A percentile compares a stretch with the other conserved stretches of the same genome.
Evolutionary conservation across 2,329 filamentous ascomycete genomes (phyloP).

Genomic region (Aspergillus ochraceus): DNA sequence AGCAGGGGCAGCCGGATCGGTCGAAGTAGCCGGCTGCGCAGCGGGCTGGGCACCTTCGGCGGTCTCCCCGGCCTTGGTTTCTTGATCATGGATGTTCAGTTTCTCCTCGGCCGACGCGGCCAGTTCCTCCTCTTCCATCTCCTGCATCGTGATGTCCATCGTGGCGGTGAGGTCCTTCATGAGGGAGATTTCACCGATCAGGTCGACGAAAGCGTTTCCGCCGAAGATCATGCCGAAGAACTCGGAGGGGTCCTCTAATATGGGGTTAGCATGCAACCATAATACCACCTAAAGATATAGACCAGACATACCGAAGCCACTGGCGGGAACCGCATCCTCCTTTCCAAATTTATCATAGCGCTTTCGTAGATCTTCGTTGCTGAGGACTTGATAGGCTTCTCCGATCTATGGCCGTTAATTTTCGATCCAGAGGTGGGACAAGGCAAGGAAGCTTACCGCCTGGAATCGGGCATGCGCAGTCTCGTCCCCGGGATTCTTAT

Average conservation of each 20-base stretch:
- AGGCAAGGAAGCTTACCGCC: conserved; percentile 54
- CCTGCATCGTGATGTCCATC: conserved; percentile 94
- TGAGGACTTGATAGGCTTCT: conserved; percentile 76
- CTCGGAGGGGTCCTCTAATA: conserved; percentile 78
- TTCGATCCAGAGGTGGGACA: neutral
- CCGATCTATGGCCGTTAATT: conserved; percentile 52
- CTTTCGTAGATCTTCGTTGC: conserved; percentile 79
- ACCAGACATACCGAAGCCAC: conserved; percentile 70
- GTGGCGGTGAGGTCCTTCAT: conserved; percentile 98
- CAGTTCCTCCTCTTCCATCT: conserved; percentile 68
- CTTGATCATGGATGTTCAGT: conserved; percentile 46
- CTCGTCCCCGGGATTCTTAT: conserved; percentile 97
- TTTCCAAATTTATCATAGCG: conserved; percentile 98
- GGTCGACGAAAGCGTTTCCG: conserved; percentile 90
- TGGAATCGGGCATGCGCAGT: conserved; percentile 94
- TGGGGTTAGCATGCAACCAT: neutral
- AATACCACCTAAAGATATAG: no score
- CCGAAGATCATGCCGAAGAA: conserved; percentile 99
- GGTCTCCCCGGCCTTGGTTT: conserved; percentile 45
- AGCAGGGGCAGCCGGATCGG: conserved; percentile 50
- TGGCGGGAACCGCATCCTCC: conserved; percentile 84
- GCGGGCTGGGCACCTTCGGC: conserved; percentile 26
- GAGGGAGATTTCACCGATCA: conserved; percentile 96
- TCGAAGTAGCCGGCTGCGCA: conserved; percentile 12
- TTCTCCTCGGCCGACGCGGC: conserved; percentile 55